A percentile compares a stretch with the other conserved stretches of the same genome.
These are phyloP conservation scores for Leccinum olivaceopallidum DNA, from an alignment of 768 basidiomycete species.

Conservation along the genomic window DNA sequence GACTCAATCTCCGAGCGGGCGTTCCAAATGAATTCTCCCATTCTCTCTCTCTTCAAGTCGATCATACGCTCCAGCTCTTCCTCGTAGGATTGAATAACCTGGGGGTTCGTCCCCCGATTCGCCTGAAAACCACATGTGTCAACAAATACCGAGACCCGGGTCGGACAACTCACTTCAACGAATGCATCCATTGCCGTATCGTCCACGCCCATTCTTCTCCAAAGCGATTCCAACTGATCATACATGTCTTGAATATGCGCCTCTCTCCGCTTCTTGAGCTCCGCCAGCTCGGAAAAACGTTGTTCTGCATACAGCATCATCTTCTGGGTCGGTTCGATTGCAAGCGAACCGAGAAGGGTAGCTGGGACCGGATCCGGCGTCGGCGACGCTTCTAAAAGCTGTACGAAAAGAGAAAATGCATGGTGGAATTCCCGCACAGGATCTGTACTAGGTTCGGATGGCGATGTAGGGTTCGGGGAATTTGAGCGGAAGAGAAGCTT, in stretches of 20 bases:
- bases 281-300: constrained; percentile 60
- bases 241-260: constrained; percentile 90
- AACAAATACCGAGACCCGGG: neutral
- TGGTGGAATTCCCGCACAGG: constrained; percentile 47
- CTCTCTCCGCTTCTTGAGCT: constrained; percentile 74
- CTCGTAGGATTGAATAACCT: constrained; percentile 79
- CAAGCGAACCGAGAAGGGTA: constrained; percentile 34
- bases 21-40: constrained; percentile 80
- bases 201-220: constrained; percentile 80
- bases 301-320: constrained; percentile 73
- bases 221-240: constrained; percentile 88
- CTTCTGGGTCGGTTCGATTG: constrained; percentile 74
- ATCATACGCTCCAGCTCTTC: constrained; percentile 90
- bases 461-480: constrained; percentile 16
- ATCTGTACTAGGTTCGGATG: constrained; percentile 15
- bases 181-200: constrained; percentile 90
- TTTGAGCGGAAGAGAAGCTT: constrained; percentile 37
- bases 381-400: constrained; percentile 48
- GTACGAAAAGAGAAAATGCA: constrained; percentile 63
- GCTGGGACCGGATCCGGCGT: constrained; percentile 23
- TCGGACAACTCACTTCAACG: constrained; percentile 55
- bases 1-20: constrained; percentile 78
- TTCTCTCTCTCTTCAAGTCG: constrained; percentile 82
- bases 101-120: constrained; percentile 78
- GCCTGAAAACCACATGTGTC: constrained; percentile 21